Evolutionary conservation across 768 basidiomycete genomes (phyloP), one percentile per base, ranked within the genome.

Genomic region (Harrya chromipes): DNA sequence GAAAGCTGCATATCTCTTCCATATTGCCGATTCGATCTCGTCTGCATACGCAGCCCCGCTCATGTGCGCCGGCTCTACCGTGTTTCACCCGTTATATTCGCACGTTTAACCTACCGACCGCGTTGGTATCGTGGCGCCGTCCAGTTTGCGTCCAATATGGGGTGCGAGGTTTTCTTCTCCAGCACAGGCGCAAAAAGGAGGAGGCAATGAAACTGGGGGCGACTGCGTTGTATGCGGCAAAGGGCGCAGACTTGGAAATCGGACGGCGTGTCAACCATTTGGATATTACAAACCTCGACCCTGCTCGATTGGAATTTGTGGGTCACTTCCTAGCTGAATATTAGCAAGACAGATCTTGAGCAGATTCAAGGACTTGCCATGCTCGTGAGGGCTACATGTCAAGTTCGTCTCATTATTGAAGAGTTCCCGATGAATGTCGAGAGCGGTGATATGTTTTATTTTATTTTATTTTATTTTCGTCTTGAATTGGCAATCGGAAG

Each of bases 61-160:
- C n/a, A n/a, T n/a, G n/a, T n/a, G n/a, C n/a, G n/a, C n/a, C n/a
- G n/a, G n/a, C n/a, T n/a, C n/a, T n/a, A n/a, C n/a, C n/a, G n/a
- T n/a, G n/a, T n/a, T n/a, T n/a, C n/a, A n/a, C n/a, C n/a, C n/a
- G n/a, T n/a, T n/a, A n/a, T n/a, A n/a, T n/a, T n/a, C n/a, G 41
- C 53, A 62, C 27, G 57, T 69, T 23, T 64, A 51, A 2, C 44
- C 64, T 10, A 62, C 67, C 10, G 66, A 71, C 39, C 62, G 70
- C 10, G 66, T 74, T 3, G 68, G 67, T 0, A 45, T 72, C 2
- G 53, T 71, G 3, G 71, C 26, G 69, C 67, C 4, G 63, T 72
- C 27, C 68, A 72, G 37, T 72, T 73, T 49, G 68, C 71, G 4
- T 51, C 65, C 29, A 73, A 70, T 54, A 72, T 72, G 66, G 71